phyloP scores from a whole-genome alignment of 331 rosid species.

The Malus hybrid region DNA sequence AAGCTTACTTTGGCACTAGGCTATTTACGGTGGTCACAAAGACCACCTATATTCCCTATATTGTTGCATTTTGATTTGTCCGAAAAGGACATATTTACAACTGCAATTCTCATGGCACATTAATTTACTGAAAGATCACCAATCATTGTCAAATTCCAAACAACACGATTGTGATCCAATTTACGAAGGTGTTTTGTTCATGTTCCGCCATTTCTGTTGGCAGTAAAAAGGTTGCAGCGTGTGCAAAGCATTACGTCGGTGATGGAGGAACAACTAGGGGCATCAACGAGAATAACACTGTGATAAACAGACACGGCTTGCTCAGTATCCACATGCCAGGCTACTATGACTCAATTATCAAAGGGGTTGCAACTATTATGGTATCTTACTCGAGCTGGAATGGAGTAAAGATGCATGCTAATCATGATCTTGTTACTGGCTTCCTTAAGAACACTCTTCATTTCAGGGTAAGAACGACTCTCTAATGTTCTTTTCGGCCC shows the following conservation, averaged over 20 bases:
- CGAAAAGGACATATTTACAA: too few species aligned
- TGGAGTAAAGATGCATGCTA: slow-evolving; percentile 60
- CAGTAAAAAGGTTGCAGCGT: slow-evolving; percentile 45
- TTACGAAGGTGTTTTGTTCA: not conserved
- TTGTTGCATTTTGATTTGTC: too few species aligned
- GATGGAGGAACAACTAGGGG: slow-evolving; percentile 78
- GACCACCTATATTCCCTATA: too few species aligned
- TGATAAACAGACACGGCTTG: slow-evolving; percentile 37
- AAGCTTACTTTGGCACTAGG: too few species aligned
- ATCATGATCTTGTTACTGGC: slow-evolving; percentile 46
- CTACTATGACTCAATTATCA: slow-evolving; percentile 44
- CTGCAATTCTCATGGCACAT: too few species aligned
- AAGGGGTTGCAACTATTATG: slow-evolving; percentile 67
- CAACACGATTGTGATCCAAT: too few species aligned
- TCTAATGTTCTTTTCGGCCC: not conserved
- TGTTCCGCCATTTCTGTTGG: not conserved
- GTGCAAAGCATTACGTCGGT: slow-evolving; percentile 70
- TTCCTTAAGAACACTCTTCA: slow-evolving; percentile 53
- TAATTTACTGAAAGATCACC: too few species aligned
- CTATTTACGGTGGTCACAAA: too few species aligned
- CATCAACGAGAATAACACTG: slow-evolving; percentile 55
- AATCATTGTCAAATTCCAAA: too few species aligned
- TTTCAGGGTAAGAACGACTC: slow-evolving; percentile 40
- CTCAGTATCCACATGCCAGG: slow-evolving; percentile 61
- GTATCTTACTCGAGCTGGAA: slow-evolving; percentile 74